phyloP scores from a whole-genome alignment of 2,329 filamentous ascomycete species.

The Periglandula ipomoeae region DNA sequence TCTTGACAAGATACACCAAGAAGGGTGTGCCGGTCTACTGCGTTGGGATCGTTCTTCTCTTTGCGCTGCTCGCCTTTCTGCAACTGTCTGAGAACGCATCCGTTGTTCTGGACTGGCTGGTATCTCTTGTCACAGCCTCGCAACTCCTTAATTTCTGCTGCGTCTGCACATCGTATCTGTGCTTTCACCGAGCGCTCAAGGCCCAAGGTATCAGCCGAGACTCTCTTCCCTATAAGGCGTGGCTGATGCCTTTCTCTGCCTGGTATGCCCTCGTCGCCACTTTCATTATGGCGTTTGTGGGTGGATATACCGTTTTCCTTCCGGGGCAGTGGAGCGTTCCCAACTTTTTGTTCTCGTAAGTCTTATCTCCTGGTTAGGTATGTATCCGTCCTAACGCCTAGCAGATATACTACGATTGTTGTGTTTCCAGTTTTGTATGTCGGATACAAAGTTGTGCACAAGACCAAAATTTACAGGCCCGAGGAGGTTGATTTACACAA shows the following conservation, averaged over 20 bases:
- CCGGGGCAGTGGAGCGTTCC: constrained; percentile 54
- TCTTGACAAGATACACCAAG: constrained; percentile 52
- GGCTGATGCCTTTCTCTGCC: constrained; percentile 62
- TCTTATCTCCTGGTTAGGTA: constrained; percentile 8
- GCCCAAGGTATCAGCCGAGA: constrained; percentile 61
- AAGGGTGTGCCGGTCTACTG: constrained; percentile 67
- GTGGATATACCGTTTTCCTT: constrained; percentile 69
- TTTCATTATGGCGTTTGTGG: constrained; percentile 63
- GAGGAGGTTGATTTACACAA: constrained; percentile 53
- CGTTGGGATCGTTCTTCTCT: constrained; percentile 54
- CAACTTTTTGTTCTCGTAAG: constrained; percentile 63
- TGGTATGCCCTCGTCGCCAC: constrained; percentile 56
- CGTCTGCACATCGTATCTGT: constrained; percentile 62
- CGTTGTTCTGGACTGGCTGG: constrained; percentile 64
- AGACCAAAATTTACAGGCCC: constrained; percentile 46
- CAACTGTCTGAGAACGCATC: constrained; percentile 58
- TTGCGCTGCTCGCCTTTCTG: constrained; percentile 64
- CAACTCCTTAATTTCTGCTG: constrained; percentile 65
- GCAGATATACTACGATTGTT: constrained; percentile 60
- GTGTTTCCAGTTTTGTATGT: constrained; percentile 61
- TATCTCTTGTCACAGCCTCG: constrained; percentile 60
- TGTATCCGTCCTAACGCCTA: neutral
- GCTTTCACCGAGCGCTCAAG: constrained; percentile 59
- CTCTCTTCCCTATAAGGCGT: constrained; percentile 60
- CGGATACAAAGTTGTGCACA: constrained; percentile 63